A percentile compares a stretch with the other conserved stretches of the same genome.
These are phyloP conservation scores for Colletotrichum abscissum DNA, from an alignment of 2,329 filamentous ascomycete genomes.

Conservation along the genomic window DNA sequence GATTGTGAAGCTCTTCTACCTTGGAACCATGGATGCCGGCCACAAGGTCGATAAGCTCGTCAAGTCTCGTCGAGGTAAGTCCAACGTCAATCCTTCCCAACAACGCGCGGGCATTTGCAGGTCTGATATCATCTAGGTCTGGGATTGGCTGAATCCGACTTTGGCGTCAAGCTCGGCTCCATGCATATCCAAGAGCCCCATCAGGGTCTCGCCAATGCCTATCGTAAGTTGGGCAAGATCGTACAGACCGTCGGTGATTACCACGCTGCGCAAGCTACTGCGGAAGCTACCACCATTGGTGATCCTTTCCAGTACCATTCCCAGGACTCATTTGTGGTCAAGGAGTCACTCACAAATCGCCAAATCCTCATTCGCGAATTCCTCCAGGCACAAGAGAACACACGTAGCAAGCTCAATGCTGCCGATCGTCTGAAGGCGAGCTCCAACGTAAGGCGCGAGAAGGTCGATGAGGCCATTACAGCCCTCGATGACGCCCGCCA, in stretches of 20 bases:
- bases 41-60: slow-evolving; percentile 97
- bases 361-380: slow-evolving; percentile 96
- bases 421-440: slow-evolving; percentile 90
- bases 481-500: slow-evolving; percentile 88
- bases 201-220: slow-evolving; percentile 86
- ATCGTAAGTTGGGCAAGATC: slow-evolving; percentile 93
- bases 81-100: neutral
- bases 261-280: slow-evolving; percentile 95
- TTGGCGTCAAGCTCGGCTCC: slow-evolving; percentile 87
- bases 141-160: slow-evolving; percentile 90
- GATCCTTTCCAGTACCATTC: slow-evolving; percentile 96
- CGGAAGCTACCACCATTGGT: slow-evolving; percentile 92
- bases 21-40: slow-evolving; percentile 95
- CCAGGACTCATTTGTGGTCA: slow-evolving; percentile 95
- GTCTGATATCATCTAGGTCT: slow-evolving; percentile 70
- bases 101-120: neutral
- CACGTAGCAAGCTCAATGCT: slow-evolving; percentile 83
- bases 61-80: slow-evolving; percentile 86
- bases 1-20: slow-evolving; percentile 93
- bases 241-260: slow-evolving; percentile 95
- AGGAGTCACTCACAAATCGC: slow-evolving; percentile 96
- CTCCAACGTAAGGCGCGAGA: slow-evolving; percentile 89
- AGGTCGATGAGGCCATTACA: slow-evolving; percentile 97
- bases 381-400: slow-evolving; percentile 87
- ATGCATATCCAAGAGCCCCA: slow-evolving; percentile 94